These are phyloP conservation scores for Penicillium sp. DNA, from an alignment of 2,329 filamentous ascomycete species.

Conservation along the genomic window DNA sequence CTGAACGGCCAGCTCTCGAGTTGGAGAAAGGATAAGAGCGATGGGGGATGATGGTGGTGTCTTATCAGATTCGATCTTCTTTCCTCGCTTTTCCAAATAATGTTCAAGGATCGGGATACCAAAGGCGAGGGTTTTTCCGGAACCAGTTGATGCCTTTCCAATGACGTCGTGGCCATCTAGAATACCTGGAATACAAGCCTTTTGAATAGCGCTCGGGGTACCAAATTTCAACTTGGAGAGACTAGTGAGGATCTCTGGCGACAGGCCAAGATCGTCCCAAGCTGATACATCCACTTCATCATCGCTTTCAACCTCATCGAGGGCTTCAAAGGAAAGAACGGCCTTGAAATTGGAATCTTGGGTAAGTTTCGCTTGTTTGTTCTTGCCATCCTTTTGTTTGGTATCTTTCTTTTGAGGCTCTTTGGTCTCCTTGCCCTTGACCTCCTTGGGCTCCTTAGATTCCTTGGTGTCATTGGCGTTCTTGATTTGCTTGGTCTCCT, in stretches of 20 bases:
- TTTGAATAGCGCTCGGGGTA: slow-evolving; percentile 80
- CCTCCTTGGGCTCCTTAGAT: slow-evolving; percentile 9
- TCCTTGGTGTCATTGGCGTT: slow-evolving; percentile 16
- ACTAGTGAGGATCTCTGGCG: slow-evolving; percentile 67
- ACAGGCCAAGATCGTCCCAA: slow-evolving; percentile 75
- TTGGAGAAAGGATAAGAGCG: slow-evolving; percentile 84
- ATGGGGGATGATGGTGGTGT: slow-evolving; percentile 54
- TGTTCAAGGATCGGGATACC: slow-evolving; percentile 88
- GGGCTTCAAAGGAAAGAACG: slow-evolving; percentile 38
- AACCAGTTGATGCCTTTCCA: slow-evolving; percentile 93
- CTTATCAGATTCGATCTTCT: slow-evolving; percentile 40
- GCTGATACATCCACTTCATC: slow-evolving; percentile 69
- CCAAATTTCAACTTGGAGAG: slow-evolving; percentile 77
- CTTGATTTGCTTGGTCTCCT: slow-evolving; percentile 17
- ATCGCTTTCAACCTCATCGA: slow-evolving; percentile 48
- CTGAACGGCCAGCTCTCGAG: slow-evolving; percentile 90
- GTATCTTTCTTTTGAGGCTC: slow-evolving; percentile 28
- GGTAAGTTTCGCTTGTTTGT: slow-evolving; percentile 32
- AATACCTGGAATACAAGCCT: slow-evolving; percentile 75
- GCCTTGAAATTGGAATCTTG: slow-evolving; percentile 34
- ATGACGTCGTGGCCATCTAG: slow-evolving; percentile 84
- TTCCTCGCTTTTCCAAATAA: slow-evolving; percentile 59
- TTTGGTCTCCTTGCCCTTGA: slow-evolving; percentile 24
- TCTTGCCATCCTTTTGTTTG: slow-evolving; percentile 16
- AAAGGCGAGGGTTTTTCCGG: slow-evolving; percentile 94